Evolutionary conservation across 1,284 basidiomycete species (phyloP).

Genomic region (Cutaneotrichosporon sp.): DNA sequence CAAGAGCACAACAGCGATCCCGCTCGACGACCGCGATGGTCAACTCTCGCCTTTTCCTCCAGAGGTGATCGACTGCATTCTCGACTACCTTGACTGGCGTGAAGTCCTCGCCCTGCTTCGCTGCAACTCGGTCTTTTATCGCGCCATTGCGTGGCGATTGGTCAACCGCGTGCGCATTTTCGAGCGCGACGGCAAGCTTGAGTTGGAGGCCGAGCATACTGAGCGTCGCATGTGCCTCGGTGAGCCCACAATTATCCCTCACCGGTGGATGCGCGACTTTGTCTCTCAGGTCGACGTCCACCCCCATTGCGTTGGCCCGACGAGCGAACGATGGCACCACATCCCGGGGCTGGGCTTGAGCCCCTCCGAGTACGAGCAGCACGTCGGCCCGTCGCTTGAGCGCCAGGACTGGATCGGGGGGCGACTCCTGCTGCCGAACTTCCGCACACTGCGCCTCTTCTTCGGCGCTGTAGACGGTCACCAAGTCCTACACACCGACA

Average conservation of each 20-base stretch:
- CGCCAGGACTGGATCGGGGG: not conserved
- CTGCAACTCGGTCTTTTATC: slow-evolving; percentile 3
- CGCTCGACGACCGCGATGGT: not conserved
- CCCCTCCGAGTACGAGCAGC: not conserved
- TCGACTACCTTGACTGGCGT: not conserved
- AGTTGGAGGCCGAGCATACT: not conserved
- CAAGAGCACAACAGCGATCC: not conserved
- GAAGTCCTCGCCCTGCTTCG: not conserved
- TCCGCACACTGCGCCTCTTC: not conserved
- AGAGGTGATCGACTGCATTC: slow-evolving; percentile 5
- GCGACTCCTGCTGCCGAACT: not conserved
- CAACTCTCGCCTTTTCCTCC: not conserved
- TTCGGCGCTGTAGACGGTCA: not conserved
- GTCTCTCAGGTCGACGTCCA: not conserved
- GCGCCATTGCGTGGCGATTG: not conserved
- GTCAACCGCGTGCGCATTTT: not conserved
- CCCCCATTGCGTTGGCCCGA: not conserved
- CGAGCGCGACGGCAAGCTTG: not conserved
- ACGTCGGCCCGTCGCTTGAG: not conserved
- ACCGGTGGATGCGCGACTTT: not conserved
- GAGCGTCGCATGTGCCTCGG: not conserved
- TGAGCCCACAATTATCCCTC: not conserved
- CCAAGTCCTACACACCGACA: not conserved
- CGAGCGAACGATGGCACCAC: not conserved
- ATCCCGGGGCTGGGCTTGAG: too few relatives aligned